phyloP scores from a whole-genome alignment of 179 eudicot species.

The Heliamphora pulchella region DNA sequence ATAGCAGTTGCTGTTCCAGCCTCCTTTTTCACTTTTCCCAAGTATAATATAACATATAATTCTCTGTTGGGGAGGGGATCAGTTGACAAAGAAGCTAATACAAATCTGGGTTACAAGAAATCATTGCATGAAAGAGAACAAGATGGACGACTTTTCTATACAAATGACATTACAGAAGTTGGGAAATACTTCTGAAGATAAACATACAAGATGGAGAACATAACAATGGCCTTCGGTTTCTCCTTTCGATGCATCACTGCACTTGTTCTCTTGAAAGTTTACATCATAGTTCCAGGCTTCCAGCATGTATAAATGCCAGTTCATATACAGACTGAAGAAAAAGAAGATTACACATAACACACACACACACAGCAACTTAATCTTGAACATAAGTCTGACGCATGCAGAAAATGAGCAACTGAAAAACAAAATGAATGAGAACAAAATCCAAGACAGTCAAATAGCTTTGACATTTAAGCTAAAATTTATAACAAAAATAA shows the following conservation, averaged over 20 bases:
- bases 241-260: background rate
- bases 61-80: too few species aligned
- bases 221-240: background rate
- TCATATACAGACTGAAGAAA: background rate
- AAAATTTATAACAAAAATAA: too few species aligned
- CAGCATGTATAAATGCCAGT: background rate
- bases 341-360: background rate
- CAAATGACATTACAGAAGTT: background rate
- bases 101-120: background rate
- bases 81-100: too few species aligned
- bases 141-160: background rate
- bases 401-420: background rate
- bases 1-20: too few species aligned
- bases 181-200: background rate
- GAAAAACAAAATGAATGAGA: background rate
- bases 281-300: background rate
- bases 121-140: background rate
- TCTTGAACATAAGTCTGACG: background rate
- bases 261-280: too few species aligned
- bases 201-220: background rate
- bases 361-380: background rate
- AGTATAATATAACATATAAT: too few species aligned
- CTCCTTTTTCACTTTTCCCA: too few species aligned
- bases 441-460: background rate
- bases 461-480: too few species aligned